These are phyloP conservation scores for Cochlearia excelsa DNA, from an alignment of 345 rosid genomes.

Conservation along the genomic window DNA sequence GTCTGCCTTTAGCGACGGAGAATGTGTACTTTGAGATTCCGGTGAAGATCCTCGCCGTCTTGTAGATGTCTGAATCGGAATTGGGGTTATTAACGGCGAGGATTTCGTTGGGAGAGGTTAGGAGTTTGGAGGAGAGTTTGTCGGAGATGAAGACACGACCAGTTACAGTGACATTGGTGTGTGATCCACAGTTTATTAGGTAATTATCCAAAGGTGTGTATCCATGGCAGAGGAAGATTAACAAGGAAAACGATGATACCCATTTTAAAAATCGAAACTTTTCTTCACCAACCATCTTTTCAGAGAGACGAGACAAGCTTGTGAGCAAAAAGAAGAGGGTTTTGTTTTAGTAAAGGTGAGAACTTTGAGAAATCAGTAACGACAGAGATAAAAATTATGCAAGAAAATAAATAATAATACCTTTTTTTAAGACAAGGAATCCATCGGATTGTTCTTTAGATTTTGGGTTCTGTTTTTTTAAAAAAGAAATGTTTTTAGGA, in stretches of 20 bases:
- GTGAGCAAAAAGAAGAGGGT: background rate
- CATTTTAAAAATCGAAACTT: constrained; percentile 37
- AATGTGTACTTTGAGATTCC: constrained; percentile 63
- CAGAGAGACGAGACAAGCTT: constrained; percentile 3
- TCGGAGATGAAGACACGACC: constrained; percentile 66
- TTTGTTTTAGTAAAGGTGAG: constrained; percentile 4
- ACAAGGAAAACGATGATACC: constrained; percentile 42
- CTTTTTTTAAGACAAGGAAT: constrained; percentile 15
- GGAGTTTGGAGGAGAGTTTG: constrained; percentile 44
- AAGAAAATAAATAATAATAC: constrained; percentile 12
- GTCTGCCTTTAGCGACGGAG: constrained; percentile 58
- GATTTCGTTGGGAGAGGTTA: constrained; percentile 46
- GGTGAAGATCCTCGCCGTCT: constrained; percentile 66
- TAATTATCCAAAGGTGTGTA: constrained; percentile 64
- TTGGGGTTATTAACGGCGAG: constrained; percentile 44
- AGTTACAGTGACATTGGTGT: constrained; percentile 47
- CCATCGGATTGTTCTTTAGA: background rate
- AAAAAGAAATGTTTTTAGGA: too few species aligned
- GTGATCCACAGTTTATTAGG: constrained; percentile 82
- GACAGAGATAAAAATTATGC: background rate
- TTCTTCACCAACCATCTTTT: constrained; percentile 39
- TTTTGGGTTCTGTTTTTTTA: too few species aligned
- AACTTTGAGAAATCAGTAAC: constrained; percentile 8
- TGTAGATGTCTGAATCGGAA: constrained; percentile 54
- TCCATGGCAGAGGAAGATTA: constrained; percentile 47